Base-by-base conservation (phyloP, 306 rosid genomes). In the Quercus dentata region DNA sequence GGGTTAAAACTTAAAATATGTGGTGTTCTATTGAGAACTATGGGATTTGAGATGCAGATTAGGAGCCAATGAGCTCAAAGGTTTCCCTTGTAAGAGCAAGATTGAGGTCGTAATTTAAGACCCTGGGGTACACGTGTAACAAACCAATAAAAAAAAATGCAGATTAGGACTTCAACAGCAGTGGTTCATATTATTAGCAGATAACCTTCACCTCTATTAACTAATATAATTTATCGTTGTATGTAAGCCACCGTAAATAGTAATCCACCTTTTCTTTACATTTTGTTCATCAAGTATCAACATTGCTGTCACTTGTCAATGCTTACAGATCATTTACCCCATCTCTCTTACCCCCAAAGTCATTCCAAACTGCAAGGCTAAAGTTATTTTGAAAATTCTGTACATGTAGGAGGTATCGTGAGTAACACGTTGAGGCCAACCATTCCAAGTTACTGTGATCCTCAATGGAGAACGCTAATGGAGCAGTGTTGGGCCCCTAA, bases 401-500 rank as follows among this genome's bases (percentile, higher is more conserved):
- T 71, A 2, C 70, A 68, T 76, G 78, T 92, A 94, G 99, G 99
- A 31, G 99, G 99, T 20, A 94, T 94, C 77, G 99, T 94, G 84
- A 94, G 89, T 74, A 94, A 92, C 88, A 89, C 95, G 51, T 76
- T 94, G 85, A 92, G 99, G 86, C 99, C 99, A 56, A 83, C 89
- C 19, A 90, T 94, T 65, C 99, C 99, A 4, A 85, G 91, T 77
- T 81, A 79, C 56, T 94, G 99, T 38, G 99, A 94, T 87, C 21
- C 79, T 2, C 97, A 94, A 56, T 94, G 99, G 99, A 85, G 88
- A 79, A 82, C 77, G 59, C 87, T 94, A 75, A 92, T 94, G 99
- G 99, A 94, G 85, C 92, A 91, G 88, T 94, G 99, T 82, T 94
- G 99, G 99, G 97, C 97, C 10, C 99, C 99, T 57, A 92, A 91